Percentiles rank a stretch among this genome's conserved stretches.
phyloP scores from a whole-genome alignment of 805 yeast species.

The Pichia insulana region DNA sequence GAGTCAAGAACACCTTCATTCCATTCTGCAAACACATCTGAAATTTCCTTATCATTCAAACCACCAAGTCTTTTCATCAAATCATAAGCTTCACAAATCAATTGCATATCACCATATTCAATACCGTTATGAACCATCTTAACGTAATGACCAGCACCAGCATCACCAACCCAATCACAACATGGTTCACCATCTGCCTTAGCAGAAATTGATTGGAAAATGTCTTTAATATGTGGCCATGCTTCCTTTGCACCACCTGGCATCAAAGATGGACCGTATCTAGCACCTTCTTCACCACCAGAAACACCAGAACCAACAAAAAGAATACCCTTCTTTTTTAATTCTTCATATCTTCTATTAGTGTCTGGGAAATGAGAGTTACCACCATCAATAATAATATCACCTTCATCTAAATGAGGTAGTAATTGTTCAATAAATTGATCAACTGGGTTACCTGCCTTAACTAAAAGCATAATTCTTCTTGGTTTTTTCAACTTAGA shows the following conservation, averaged over 20 bases:
- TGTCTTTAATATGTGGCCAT: conserved; percentile 96
- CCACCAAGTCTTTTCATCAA: conserved; percentile 91
- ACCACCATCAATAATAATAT: conserved; percentile 99
- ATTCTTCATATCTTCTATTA: conserved; percentile 90
- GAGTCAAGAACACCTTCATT: conserved; percentile 97
- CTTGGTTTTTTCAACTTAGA: conserved; percentile 94
- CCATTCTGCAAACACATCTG: conserved; percentile 88
- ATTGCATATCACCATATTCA: conserved; percentile 99
- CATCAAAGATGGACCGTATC: conserved; percentile 98
- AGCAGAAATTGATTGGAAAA: conserved; percentile 94
- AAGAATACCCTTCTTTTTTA: conserved; percentile 75
- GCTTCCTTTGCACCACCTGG: conserved; percentile 98
- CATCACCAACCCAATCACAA: conserved; percentile 99
- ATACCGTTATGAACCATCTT: conserved; percentile 99
- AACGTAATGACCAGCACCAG: conserved; percentile 98
- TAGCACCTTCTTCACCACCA: conserved; percentile 99
- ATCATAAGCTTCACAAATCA: conserved; percentile 96
- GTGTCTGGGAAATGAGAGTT: conserved; percentile 99
- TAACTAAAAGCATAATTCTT: conserved; percentile 86
- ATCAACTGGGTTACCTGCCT: conserved; percentile 96
- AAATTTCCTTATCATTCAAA: conserved; percentile 83
- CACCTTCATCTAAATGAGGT: conserved; percentile 91
- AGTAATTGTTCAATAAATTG: conserved; percentile 77
- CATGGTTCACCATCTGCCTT: conserved; percentile 98
- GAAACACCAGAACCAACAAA: conserved; percentile 99